Conservation (phyloP, 1,284 basidiomycete genomes). For the Thecaphora frezii region DNA sequence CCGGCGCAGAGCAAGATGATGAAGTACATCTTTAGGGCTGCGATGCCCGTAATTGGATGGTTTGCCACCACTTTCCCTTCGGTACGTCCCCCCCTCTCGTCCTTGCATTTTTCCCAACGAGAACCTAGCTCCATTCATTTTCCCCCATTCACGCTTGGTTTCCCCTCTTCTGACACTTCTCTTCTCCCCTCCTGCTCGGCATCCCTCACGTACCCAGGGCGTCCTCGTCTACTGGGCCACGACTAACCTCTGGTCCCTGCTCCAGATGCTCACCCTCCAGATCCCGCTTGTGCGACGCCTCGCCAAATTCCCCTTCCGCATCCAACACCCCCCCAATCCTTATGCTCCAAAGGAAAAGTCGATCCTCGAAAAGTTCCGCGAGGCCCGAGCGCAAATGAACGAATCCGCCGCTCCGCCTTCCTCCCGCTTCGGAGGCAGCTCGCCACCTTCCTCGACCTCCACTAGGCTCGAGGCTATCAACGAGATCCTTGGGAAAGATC, state of each 20-base stretch:
- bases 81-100: constrained; percentile 4
- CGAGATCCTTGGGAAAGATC: too few relatives aligned
- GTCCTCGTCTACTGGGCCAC: constrained; percentile 68
- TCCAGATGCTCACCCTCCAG: constrained; percentile 61
- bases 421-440: too few relatives aligned
- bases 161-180: constrained; percentile 9
- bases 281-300: constrained; percentile 27
- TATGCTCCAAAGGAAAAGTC: constrained; percentile 19
- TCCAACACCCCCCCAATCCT: constrained; percentile 35
- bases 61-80: constrained; percentile 64
- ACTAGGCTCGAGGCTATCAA: too few relatives aligned
- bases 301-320: constrained; percentile 35
- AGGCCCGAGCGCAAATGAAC: constrained; percentile 11
- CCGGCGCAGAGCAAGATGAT: constrained; percentile 66
- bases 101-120: too few relatives aligned
- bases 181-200: not conserved
- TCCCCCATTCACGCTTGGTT: not conserved
- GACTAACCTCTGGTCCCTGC: constrained; percentile 64
- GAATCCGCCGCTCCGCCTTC: constrained; percentile 6
- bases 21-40: constrained; percentile 71
- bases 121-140: too few relatives aligned
- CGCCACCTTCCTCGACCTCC: too few relatives aligned
- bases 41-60: constrained; percentile 67
- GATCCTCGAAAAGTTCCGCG: constrained; percentile 30
- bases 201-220: constrained; percentile 61